Evolutionary conservation across 441 rosid species (phyloP).

Genomic region (Aleurites moluccanus): DNA sequence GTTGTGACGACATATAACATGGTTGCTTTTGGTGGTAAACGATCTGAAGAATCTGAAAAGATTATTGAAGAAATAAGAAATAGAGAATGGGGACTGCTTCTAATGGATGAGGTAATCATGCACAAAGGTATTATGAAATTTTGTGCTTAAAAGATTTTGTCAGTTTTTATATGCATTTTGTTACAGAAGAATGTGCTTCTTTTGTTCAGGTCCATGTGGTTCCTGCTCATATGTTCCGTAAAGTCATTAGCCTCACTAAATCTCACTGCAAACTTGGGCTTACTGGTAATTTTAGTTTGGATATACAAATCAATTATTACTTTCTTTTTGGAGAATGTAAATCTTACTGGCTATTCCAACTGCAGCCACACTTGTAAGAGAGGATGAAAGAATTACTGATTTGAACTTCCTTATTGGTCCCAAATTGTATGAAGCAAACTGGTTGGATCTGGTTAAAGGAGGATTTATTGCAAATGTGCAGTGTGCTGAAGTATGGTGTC

Average conservation of each 20-base stretch:
- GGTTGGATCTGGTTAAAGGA: conserved; percentile 97
- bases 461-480: conserved; percentile 98
- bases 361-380: conserved; percentile 97
- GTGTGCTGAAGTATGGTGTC: conserved; percentile 99
- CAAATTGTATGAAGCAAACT: conserved; percentile 94
- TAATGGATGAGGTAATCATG: conserved; percentile 86
- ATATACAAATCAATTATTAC: conserved; percentile 3
- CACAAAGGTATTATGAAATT: background rate
- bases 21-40: conserved; percentile 98
- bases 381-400: conserved; percentile 97
- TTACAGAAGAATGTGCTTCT: conserved; percentile 1
- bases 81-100: conserved; percentile 96
- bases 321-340: conserved; percentile 5
- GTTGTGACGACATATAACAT: conserved; percentile 95
- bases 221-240: conserved; percentile 98
- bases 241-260: conserved; percentile 93
- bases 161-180: conserved; percentile 8
- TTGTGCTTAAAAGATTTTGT: background rate
- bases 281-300: conserved; percentile 54
- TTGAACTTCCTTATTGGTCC: conserved; percentile 98
- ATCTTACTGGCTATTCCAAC: conserved; percentile 15
- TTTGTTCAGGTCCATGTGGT: conserved; percentile 86
- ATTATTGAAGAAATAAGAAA: conserved; percentile 95
- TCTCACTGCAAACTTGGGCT: conserved; percentile 99
- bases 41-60: conserved; percentile 95